phyloP scores from a whole-genome alignment of 345 rosid species.

The Eucalyptus decipiens region DNA sequence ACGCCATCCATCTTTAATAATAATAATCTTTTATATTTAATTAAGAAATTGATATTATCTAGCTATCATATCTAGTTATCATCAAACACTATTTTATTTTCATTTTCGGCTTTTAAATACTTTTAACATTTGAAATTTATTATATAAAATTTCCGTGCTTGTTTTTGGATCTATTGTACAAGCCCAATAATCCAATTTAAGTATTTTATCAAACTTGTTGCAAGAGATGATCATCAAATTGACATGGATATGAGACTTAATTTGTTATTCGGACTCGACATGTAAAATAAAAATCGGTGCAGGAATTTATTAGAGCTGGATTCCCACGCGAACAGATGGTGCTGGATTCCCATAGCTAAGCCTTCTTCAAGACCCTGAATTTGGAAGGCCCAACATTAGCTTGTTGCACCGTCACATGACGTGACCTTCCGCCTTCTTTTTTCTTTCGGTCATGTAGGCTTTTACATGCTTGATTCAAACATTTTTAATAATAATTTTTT shows the following conservation, averaged over 20 bases:
- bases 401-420: background rate
- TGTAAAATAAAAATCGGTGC: background rate
- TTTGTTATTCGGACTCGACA: background rate
- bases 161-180: background rate
- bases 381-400: background rate
- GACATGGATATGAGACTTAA: background rate
- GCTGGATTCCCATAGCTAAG: background rate
- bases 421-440: background rate
- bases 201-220: too few species aligned
- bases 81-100: too few species aligned
- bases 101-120: too few species aligned
- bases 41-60: too few species aligned
- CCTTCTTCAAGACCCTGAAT: background rate
- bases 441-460: background rate
- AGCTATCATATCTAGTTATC: too few species aligned
- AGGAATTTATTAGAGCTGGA: background rate
- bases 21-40: too few species aligned
- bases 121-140: too few species aligned
- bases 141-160: too few species aligned
- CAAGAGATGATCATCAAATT: background rate
- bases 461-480: background rate
- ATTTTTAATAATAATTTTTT: too few species aligned
- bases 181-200: background rate
- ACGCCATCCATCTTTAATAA: too few species aligned
- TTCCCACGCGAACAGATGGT: background rate